A percentile compares a stretch with the other conserved stretches of the same genome.
Conservation (phyloP, 192 early-diverging fungal genomes). For the Glomus cerebriforme region DNA sequence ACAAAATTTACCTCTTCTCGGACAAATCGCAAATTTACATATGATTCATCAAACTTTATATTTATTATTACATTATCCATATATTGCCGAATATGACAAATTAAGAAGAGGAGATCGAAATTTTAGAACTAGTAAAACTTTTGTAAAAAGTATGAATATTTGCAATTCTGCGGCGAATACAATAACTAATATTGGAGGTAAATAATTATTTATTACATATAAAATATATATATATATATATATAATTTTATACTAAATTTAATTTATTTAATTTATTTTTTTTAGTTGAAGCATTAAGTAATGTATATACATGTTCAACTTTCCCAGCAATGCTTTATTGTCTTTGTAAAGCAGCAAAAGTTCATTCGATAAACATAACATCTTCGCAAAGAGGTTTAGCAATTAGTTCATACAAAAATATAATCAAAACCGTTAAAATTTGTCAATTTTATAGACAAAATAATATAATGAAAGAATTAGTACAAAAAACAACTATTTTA, state of each 20-base stretch:
- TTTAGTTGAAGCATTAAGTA: conserved; percentile 22
- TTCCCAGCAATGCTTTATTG: conserved; percentile 30
- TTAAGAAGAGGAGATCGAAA: not conserved
- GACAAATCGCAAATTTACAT: conserved; percentile 17
- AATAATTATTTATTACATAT: not conserved
- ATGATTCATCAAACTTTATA: conserved; percentile 24
- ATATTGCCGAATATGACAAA: not conserved
- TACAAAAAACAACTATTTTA: conserved; percentile 7
- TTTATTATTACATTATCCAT: conserved; percentile 28
- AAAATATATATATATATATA: too few species aligned
- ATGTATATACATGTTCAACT: conserved; percentile 9
- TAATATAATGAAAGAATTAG: conserved; percentile 24
- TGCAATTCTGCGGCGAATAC: conserved; percentile 20
- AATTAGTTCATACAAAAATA: conserved; percentile 10
- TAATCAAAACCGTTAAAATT: conserved; percentile 16
- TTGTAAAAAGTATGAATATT: conserved; percentile 1
- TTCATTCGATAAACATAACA: conserved; percentile 16
- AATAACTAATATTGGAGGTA: conserved; percentile 28
- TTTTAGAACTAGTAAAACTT: conserved; percentile 14
- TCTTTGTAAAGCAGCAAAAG: conserved; percentile 25
- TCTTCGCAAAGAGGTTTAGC: conserved; percentile 18
- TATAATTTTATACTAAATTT: not conserved
- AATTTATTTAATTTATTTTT: conserved; percentile 2
- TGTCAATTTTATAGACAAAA: conserved; percentile 20
- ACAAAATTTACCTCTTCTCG: conserved; percentile 12